A percentile compares a stretch with the other conserved stretches of the same genome.
These are phyloP conservation scores for Pelargonium citronellum DNA, from an alignment of 441 rosid species.

Conservation along the genomic window DNA sequence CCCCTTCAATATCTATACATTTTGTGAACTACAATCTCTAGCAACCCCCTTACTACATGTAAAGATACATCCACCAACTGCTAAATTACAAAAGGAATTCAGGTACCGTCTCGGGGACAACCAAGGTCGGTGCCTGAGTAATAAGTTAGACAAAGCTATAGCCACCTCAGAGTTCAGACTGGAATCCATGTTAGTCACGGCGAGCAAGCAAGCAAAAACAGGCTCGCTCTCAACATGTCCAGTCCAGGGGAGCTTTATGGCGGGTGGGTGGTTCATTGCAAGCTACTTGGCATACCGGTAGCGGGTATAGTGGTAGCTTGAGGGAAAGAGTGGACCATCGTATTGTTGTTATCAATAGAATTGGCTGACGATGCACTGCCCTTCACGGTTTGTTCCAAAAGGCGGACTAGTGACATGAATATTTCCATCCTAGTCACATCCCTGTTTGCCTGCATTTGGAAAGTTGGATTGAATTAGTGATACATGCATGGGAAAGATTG, in stretches of 20 bases:
- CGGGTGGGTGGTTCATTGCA: conserved; percentile 29
- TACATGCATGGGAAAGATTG: neutral
- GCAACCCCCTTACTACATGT: no score
- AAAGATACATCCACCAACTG: no score
- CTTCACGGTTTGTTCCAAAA: conserved; percentile 68
- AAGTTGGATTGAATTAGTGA: conserved; percentile 10
- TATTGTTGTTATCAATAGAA: conserved; percentile 44
- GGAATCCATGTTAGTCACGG: conserved; percentile 54
- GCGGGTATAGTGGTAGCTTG: conserved; percentile 47
- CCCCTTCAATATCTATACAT: no score
- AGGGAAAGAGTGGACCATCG: conserved; percentile 42
- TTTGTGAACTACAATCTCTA: no score
- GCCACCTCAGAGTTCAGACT: conserved; percentile 23
- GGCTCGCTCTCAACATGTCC: conserved; percentile 54
- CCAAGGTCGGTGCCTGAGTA: neutral
- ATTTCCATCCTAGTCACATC: conserved; percentile 89
- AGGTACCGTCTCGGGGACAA: no score
- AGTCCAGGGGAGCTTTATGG: conserved; percentile 16
- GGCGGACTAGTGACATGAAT: conserved; percentile 74
- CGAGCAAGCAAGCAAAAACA: conserved; percentile 23
- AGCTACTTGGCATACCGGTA: conserved; percentile 45
- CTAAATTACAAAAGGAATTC: no score
- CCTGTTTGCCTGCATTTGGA: conserved; percentile 59
- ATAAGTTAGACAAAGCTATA: conserved; percentile 26
- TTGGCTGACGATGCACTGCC: conserved; percentile 32